Conservation (phyloP, 2,329 filamentous ascomycete species). For the Xylariaceae sp. region DNA sequence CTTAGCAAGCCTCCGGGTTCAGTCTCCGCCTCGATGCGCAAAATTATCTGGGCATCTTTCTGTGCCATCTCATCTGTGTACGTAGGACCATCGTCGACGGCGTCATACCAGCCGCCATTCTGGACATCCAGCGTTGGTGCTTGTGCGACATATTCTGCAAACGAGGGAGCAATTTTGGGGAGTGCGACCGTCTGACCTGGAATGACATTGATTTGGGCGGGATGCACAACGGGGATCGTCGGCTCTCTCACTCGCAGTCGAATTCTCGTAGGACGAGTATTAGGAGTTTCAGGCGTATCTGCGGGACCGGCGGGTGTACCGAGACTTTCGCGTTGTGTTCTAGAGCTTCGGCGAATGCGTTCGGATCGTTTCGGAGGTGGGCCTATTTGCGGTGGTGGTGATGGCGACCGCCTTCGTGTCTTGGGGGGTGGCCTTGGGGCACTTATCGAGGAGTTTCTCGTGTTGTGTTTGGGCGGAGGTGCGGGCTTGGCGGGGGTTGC, state of each 20-base stretch:
- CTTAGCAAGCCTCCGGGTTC: slow-evolving; percentile 74
- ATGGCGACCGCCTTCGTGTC: slow-evolving; percentile 38
- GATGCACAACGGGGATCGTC: slow-evolving; percentile 56
- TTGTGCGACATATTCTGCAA: slow-evolving; percentile 55
- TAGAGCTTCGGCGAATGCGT: slow-evolving; percentile 41
- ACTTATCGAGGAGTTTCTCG: slow-evolving; percentile 20
- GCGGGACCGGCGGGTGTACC: slow-evolving; percentile 24
- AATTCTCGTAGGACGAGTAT: slow-evolving; percentile 36
- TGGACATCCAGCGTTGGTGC: slow-evolving; percentile 51
- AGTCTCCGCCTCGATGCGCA: slow-evolving; percentile 67
- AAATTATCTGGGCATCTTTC: slow-evolving; percentile 66
- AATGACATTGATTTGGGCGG: slow-evolving; percentile 50
- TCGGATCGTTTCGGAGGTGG: slow-evolving; percentile 36
- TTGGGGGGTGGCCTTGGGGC: slow-evolving; percentile 22
- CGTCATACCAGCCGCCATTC: slow-evolving; percentile 52
- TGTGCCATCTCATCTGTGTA: slow-evolving; percentile 60
- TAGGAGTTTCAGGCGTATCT: slow-evolving; percentile 21
- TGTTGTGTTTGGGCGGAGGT: slow-evolving; percentile 19
- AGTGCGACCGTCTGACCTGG: slow-evolving; percentile 33
- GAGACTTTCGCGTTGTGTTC: slow-evolving; percentile 31
- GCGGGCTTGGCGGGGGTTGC: slow-evolving; percentile 22
- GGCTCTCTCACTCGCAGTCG: slow-evolving; percentile 46
- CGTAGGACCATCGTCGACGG: slow-evolving; percentile 51
- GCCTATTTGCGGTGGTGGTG: slow-evolving; percentile 35
- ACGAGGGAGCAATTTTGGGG: slow-evolving; percentile 49